Evolutionary conservation across 225 moss, liverwort and hornwort species (phyloP), one percentile per base, ranked within the genome.

Genomic region (Polytrichum commune): DNA sequence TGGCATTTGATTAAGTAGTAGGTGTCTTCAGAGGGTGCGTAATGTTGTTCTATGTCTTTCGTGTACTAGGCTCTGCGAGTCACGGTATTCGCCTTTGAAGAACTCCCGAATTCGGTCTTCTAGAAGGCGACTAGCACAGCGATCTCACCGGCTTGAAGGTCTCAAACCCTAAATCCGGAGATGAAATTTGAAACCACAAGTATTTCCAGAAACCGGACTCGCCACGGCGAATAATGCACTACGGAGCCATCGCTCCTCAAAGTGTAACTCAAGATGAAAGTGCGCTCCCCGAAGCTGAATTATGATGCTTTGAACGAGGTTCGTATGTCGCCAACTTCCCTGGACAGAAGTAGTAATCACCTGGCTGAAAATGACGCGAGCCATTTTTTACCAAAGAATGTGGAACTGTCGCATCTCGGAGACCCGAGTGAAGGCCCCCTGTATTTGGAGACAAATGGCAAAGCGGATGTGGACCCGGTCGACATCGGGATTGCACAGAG

Each of bases 301-400:
- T 10, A 55, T 55, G 32, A 28, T 63, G 46, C 46, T 3, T 16
- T 46, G 46, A 81, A 79, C 68, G 78, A 82, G 61, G 84, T 79
- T 60, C 28, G 75, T 13, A 54, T 68, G 27, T 75, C 75, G 35
- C 69, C 78, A 4, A 55, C 75, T 56, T 35, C 73, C 8, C 26
- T 73, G 16, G 71, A 70, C 55, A 66, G 62, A 63, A 75, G 62
- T 32, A 75, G 67, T 32, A 46, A 46, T 46, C 79, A 88, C 67
- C 77, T 79, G 57, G 64, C 68, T 23, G 84, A 88, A 68, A 77
- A 75, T 54, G 88, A 84, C 66, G 76, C 77, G 58, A 55, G 60
- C n/a, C 65, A 74, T 60, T 84, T 84, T 57, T 46, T 88, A 64
- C 82, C 82, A 13, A 68, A 75, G 29, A 67, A 65, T 72, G 63